These are phyloP conservation scores for Hypoxylon sp. DNA, from an alignment of 2,329 filamentous ascomycete species.

Conservation along the genomic window DNA sequence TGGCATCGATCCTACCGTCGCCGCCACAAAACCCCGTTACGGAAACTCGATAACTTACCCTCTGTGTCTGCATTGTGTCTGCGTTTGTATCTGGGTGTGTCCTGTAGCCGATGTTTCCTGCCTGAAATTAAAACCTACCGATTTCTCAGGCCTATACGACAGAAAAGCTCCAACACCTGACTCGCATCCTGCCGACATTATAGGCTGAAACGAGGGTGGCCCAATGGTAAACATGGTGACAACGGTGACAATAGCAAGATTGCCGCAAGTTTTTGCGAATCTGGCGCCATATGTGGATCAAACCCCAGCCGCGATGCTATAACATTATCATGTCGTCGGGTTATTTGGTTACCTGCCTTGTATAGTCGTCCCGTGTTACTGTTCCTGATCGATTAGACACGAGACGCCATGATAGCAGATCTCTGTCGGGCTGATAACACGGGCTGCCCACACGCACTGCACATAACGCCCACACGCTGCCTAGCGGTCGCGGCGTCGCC, in stretches of 20 bases:
- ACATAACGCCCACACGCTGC: conserved; percentile 3
- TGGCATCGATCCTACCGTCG: conserved; percentile 43
- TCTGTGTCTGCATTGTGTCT: conserved; percentile 1
- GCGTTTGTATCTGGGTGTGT: conserved; percentile 22
- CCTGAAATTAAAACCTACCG: conserved; percentile 24
- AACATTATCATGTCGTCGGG: conserved; percentile 40
- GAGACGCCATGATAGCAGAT: conserved; percentile 42
- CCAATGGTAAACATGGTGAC: conserved; percentile 41
- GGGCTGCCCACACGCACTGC: conserved; percentile 16
- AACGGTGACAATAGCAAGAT: conserved; percentile 40
- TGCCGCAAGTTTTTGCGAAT: conserved; percentile 42
- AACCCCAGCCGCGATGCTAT: conserved; percentile 39
- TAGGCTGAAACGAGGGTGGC: conserved; percentile 21
- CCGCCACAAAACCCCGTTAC: conserved; percentile 43
- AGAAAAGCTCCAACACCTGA: conserved; percentile 28
- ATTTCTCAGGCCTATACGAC: conserved; percentile 12
- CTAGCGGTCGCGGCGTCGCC: conserved; percentile 28
- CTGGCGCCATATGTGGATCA: conserved; percentile 39
- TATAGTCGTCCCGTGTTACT: conserved; percentile 45
- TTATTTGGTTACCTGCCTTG: conserved; percentile 43
- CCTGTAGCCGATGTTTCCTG: conserved; percentile 40
- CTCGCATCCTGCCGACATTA: conserved; percentile 29
- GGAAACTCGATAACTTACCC: conserved; percentile 37
- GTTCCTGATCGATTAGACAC: conserved; percentile 44
- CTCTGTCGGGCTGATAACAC: conserved; percentile 40